These are phyloP conservation scores for Coniochaeta hoffmannii DNA, from an alignment of 2,329 filamentous ascomycete genomes.

Conservation along the genomic window DNA sequence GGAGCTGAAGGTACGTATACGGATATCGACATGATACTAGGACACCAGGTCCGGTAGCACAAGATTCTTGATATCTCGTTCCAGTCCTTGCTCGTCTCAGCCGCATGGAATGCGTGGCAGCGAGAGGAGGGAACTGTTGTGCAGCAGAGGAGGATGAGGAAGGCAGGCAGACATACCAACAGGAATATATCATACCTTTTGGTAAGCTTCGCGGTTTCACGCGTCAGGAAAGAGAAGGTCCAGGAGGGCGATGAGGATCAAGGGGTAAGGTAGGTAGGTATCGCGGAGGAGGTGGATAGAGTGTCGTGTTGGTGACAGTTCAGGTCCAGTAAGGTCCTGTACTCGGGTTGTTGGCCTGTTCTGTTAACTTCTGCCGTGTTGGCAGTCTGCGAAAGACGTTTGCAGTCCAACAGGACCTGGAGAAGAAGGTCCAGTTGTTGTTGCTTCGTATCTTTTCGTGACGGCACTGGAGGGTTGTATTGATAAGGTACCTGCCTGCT, in stretches of 20 bases:
- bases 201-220: not conserved
- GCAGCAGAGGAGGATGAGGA: not conserved
- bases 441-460: not conserved
- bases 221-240: not conserved
- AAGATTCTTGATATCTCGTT: not conserved
- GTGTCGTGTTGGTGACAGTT: too few species aligned
- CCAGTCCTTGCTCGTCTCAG: not conserved
- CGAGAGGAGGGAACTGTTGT: not conserved
- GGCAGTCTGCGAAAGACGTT: too few species aligned
- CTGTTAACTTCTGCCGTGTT: too few species aligned
- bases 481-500: too few species aligned
- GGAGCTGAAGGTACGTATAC: not conserved
- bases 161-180: not conserved
- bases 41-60: not conserved
- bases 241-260: not conserved
- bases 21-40: not conserved
- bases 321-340: too few species aligned
- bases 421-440: not conserved
- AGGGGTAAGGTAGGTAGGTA: too few species aligned
- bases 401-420: not conserved
- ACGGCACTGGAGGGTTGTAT: not conserved
- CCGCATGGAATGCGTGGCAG: not conserved
- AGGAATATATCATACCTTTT: not conserved
- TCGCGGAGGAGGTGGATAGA: too few species aligned
- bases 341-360: not conserved